Conservation (phyloP, 768 basidiomycete genomes). For the Leccinellum luteum region DNA sequence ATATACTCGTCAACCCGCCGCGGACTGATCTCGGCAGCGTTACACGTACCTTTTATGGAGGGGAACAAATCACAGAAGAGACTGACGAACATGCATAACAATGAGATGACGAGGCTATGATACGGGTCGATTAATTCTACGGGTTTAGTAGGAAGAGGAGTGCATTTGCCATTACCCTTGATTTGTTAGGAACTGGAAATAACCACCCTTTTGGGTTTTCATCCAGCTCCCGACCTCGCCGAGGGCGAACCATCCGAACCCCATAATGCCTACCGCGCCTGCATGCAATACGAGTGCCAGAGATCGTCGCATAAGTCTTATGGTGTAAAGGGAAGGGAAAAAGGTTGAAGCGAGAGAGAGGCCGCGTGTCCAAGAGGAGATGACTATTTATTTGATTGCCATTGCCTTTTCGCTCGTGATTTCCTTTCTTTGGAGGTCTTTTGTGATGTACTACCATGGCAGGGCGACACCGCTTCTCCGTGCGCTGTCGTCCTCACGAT, state of each 20-base stretch:
- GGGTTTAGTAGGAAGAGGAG: neutral
- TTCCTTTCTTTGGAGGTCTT: neutral
- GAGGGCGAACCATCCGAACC: slow-evolving; percentile 34
- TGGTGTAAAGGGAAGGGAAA: neutral
- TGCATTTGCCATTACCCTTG: slow-evolving; percentile 46
- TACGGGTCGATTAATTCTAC: neutral
- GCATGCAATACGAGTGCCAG: slow-evolving; percentile 31
- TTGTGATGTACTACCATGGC: neutral
- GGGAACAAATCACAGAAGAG: slow-evolving; percentile 42
- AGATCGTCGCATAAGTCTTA: slow-evolving; percentile 9
- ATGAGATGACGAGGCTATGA: slow-evolving; percentile 33
- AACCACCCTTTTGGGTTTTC: slow-evolving; percentile 55
- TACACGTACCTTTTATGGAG: slow-evolving; percentile 31
- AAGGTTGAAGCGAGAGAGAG: too few species aligned
- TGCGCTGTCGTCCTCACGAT: slow-evolving; percentile 2
- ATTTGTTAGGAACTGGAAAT: slow-evolving; percentile 73
- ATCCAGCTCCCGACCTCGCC: slow-evolving; percentile 32
- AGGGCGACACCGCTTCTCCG: neutral
- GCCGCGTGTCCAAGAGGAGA: neutral
- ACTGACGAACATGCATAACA: slow-evolving; percentile 41
- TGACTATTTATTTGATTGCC: neutral
- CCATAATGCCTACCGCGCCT: slow-evolving; percentile 32
- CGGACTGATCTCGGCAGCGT: neutral
- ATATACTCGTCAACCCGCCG: neutral
- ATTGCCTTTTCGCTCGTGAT: neutral